These are phyloP conservation scores for Scenedesmus sp. DNA, from an alignment of 163 green algal genomes.

Conservation along the genomic window DNA sequence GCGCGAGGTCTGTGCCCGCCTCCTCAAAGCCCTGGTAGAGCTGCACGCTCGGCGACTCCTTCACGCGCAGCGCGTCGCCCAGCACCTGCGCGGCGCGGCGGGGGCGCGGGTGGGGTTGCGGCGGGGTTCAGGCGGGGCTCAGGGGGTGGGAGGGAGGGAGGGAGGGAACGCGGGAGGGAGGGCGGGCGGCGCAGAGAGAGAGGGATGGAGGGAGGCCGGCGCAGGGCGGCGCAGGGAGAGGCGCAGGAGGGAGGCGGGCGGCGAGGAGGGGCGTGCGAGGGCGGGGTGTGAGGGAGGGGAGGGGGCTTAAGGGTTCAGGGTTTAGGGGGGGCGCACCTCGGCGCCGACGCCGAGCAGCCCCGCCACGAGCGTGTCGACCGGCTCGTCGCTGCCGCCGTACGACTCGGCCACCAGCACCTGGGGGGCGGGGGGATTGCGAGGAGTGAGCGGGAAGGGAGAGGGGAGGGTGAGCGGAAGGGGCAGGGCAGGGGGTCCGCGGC, in stretches of 20 bases:
- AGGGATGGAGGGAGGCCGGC: too few species aligned
- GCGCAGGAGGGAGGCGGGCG: not conserved
- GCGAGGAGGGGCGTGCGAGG: not conserved
- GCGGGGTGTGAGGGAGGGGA: too few species aligned
- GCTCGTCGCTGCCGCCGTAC: slow-evolving; percentile 94
- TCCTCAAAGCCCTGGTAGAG: slow-evolving; percentile 87
- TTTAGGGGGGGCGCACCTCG: slow-evolving; percentile 44
- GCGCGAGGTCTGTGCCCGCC: slow-evolving; percentile 66
- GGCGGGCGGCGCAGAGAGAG: too few species aligned
- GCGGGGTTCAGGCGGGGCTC: too few species aligned
- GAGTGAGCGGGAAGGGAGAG: not conserved
- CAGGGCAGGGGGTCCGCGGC: too few species aligned
- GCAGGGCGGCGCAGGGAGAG: not conserved
- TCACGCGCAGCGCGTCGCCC: slow-evolving; percentile 79
- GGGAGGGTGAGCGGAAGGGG: not conserved
- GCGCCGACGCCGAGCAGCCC: slow-evolving; percentile 71
- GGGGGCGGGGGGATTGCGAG: not conserved
- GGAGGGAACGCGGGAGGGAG: too few species aligned
- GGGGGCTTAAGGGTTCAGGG: not conserved
- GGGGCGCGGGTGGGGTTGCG: too few species aligned
- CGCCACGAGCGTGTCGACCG: slow-evolving; percentile 85
- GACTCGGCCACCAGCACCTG: slow-evolving; percentile 89
- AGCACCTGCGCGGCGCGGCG: slow-evolving; percentile 46
- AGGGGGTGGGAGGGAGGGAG: too few species aligned
- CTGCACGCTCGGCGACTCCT: slow-evolving; percentile 59